phyloP scores from a whole-genome alignment of 2,329 filamentous ascomycete species.

The Fusarium penzigii region DNA sequence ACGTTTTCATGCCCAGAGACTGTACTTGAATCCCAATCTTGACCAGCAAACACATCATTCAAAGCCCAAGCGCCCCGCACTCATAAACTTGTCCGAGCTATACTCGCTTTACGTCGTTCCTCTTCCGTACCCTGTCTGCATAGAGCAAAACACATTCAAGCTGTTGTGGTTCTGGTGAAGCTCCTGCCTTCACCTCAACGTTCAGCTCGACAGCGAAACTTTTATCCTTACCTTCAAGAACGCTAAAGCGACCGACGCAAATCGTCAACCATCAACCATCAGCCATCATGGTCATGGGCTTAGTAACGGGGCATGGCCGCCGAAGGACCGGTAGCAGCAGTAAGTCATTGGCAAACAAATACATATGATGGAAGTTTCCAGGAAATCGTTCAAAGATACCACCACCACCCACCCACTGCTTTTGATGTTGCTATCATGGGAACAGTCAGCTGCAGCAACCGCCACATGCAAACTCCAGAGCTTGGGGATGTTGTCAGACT shows the following conservation, averaged over 20 bases:
- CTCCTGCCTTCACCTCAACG: neutral
- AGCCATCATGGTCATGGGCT: slow-evolving; percentile 37
- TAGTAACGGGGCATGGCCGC: slow-evolving; percentile 33
- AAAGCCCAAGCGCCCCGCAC: neutral
- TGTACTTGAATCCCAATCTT: neutral
- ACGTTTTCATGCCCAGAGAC: neutral
- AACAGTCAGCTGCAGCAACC: neutral
- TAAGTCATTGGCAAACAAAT: slow-evolving; percentile 5
- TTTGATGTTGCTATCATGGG: neutral
- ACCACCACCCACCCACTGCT: neutral
- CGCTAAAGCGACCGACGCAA: neutral
- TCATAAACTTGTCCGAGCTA: neutral
- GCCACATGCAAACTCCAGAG: neutral
- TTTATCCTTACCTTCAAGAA: no score
- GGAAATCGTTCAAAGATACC: neutral
- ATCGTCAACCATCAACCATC: slow-evolving; percentile 15
- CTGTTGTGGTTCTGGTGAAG: neutral
- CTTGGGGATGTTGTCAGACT: neutral
- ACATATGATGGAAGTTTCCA: no score
- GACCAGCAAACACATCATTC: neutral
- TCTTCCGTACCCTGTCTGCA: neutral
- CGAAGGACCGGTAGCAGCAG: slow-evolving; percentile 33
- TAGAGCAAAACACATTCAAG: neutral
- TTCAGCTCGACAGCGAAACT: neutral
- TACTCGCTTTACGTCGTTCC: neutral